Evolutionary conservation across 306 rosid species (phyloP).

Genomic region (Cucumis cinereus): DNA sequence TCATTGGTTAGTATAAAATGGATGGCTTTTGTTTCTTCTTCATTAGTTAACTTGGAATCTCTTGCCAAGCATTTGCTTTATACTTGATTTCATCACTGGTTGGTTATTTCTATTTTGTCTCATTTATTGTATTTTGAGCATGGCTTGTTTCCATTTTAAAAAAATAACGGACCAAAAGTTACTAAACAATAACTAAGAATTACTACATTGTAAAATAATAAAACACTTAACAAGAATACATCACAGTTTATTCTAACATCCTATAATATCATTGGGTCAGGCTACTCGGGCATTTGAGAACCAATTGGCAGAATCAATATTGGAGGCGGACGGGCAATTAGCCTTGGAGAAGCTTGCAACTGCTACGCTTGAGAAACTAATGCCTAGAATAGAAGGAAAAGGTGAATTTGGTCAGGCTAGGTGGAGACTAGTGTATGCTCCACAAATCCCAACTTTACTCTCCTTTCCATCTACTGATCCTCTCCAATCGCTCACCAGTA

Average conservation of each 20-base stretch:
- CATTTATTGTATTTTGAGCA: no score
- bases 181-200: no score
- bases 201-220: no score
- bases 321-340: slow-evolving; percentile 55
- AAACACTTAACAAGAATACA: no score
- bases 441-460: slow-evolving; percentile 68
- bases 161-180: no score
- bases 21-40: no score
- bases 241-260: not conserved
- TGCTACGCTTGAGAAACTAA: slow-evolving; percentile 69
- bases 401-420: slow-evolving; percentile 86
- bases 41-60: no score
- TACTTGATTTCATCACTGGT: no score
- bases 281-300: slow-evolving; percentile 78
- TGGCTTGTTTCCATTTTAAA: no score
- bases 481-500: slow-evolving; percentile 52
- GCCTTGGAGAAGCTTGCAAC: slow-evolving; percentile 75
- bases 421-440: slow-evolving; percentile 77
- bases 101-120: no score
- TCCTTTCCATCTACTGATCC: slow-evolving; percentile 53
- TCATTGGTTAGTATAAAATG: no score
- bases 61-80: no score
- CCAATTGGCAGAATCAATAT: slow-evolving; percentile 56
- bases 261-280: slow-evolving; percentile 18
- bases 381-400: slow-evolving; percentile 93